phyloP scores from a whole-genome alignment of 2,329 filamentous ascomycete species.

The Exophiala aquamarina region DNA sequence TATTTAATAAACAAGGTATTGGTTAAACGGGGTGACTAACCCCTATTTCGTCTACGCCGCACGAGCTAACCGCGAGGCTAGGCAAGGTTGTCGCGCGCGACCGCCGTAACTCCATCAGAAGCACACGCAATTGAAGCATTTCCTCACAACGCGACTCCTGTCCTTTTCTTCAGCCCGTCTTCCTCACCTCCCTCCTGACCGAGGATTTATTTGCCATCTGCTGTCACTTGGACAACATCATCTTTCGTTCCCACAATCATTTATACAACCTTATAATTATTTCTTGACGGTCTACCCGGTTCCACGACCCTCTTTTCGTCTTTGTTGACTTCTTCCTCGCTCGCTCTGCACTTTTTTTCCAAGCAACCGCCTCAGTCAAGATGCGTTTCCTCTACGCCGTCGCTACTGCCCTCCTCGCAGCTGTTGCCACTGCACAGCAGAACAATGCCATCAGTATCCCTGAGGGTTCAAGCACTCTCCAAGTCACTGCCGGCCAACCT shows the following conservation, averaged over 20 bases:
- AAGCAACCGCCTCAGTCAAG: slow-evolving; percentile 24
- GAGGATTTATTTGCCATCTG: background rate
- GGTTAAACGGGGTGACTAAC: no score
- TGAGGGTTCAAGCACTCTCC: slow-evolving; percentile 35
- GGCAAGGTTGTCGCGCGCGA: slow-evolving; percentile 3
- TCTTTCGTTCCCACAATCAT: background rate
- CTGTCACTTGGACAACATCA: background rate
- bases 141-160: no score
- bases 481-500: slow-evolving; percentile 47
- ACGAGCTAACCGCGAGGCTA: background rate
- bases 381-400: slow-evolving; percentile 49
- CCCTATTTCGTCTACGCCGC: no score
- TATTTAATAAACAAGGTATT: no score
- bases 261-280: background rate
- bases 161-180: no score
- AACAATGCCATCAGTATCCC: slow-evolving; percentile 52
- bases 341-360: background rate
- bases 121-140: no score
- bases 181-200: no score
- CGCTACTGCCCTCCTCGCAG: slow-evolving; percentile 46
- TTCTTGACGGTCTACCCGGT: background rate
- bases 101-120: background rate
- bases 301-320: background rate
- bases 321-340: background rate
- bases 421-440: slow-evolving; percentile 41